These are phyloP conservation scores for Austroboletus rostrupii DNA, from an alignment of 1,284 basidiomycete species.

Conservation along the genomic window DNA sequence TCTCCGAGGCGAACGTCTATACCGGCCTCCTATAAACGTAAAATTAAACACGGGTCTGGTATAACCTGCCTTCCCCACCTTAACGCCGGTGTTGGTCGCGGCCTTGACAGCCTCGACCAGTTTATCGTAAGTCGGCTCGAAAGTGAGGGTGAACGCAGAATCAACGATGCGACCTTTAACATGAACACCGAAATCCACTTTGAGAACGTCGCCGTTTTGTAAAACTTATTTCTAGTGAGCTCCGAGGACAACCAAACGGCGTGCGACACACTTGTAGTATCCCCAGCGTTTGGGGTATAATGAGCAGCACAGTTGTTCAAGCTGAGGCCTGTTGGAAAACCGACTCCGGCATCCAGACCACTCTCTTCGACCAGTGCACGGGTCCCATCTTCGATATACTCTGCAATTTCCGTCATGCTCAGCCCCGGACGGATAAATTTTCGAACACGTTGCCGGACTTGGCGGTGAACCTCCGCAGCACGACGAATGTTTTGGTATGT, in stretches of 20 bases:
- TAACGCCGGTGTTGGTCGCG: conserved; percentile 88
- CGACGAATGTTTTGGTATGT: conserved; percentile 89
- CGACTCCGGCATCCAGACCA: conserved; percentile 83
- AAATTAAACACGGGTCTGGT: conserved; percentile 11
- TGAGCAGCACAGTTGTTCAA: conserved; percentile 96
- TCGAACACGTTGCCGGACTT: conserved; percentile 82
- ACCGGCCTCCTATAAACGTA: conserved; percentile 77
- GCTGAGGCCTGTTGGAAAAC: conserved; percentile 96
- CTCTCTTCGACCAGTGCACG: conserved; percentile 89
- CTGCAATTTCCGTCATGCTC: conserved; percentile 92
- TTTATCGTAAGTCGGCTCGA: conserved; percentile 87
- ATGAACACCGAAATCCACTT: conserved; percentile 97
- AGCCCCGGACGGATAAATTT: conserved; percentile 89
- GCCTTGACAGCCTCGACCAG: conserved; percentile 90
- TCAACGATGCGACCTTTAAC: conserved; percentile 93
- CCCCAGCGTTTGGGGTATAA: conserved; percentile 94
- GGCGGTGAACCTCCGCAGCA: conserved; percentile 94
- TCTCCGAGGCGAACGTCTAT: conserved; percentile 96
- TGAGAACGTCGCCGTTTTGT: conserved; percentile 83
- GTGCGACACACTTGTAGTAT: conserved; percentile 67
- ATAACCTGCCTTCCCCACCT: conserved; percentile 39
- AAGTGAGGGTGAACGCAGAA: conserved; percentile 92
- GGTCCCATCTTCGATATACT: conserved; percentile 90
- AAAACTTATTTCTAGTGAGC: conserved; percentile 53
- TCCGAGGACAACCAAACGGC: conserved; percentile 6